These are phyloP conservation scores for Trichoderma lentiforme DNA, from an alignment of 2,329 filamentous ascomycete species.

Conservation along the genomic window DNA sequence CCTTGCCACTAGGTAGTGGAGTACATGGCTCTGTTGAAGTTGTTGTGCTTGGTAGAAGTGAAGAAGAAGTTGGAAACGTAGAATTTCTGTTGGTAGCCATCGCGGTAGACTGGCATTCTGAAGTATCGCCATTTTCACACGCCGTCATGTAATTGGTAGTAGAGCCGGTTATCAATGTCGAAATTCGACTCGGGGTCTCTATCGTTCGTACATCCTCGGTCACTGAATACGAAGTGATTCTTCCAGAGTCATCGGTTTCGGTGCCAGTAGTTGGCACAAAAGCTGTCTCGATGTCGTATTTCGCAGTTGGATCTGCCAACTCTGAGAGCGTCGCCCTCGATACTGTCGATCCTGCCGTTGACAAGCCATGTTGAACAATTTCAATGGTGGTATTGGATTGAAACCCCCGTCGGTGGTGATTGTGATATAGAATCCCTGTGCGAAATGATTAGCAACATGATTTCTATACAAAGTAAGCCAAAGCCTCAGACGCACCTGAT, in stretches of 20 bases:
- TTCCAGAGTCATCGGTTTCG: neutral
- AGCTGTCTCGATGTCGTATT: neutral
- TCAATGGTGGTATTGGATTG: neutral
- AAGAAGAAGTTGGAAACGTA: neutral
- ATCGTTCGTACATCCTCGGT: neutral
- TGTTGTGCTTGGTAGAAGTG: constrained; percentile 14
- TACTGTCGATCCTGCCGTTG: neutral
- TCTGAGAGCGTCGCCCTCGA: neutral
- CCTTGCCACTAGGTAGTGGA: constrained; percentile 28
- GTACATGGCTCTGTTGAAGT: constrained; percentile 33
- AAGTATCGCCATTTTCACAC: neutral
- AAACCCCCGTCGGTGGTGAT: neutral
- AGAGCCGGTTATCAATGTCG: neutral
- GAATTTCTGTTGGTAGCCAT: neutral
- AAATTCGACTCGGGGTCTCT: neutral
- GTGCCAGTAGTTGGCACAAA: neutral
- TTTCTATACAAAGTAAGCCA: neutral
- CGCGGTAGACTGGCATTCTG: neutral
- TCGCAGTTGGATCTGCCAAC: neutral
- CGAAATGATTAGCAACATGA: neutral
- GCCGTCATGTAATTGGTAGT: neutral
- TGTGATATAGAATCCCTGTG: constrained; percentile 5
- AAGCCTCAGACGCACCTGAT: constrained; percentile 17
- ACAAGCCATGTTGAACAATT: neutral
- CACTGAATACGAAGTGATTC: neutral